phyloP scores from a whole-genome alignment of 148 eudicot species.

The Beta vulgaris region DNA sequence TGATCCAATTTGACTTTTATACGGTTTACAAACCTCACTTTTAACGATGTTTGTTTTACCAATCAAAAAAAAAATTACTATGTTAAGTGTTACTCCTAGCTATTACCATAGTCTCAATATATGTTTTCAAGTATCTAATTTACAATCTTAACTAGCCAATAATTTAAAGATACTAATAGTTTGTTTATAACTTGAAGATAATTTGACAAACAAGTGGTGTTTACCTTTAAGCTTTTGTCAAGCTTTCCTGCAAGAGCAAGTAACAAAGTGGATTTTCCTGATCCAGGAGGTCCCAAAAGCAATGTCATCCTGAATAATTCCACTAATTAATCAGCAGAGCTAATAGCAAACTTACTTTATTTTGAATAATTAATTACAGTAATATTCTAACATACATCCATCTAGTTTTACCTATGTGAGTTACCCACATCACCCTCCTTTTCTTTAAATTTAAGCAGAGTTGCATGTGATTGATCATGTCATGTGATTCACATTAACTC shows the following conservation, averaged over 20 bases:
- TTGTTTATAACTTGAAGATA: background rate
- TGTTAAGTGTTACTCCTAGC: too few species aligned
- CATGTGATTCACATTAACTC: background rate
- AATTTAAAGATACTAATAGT: background rate
- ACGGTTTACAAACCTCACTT: too few species aligned
- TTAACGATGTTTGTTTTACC: too few species aligned
- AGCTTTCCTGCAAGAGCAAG: conserved; percentile 86
- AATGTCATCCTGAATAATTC: conserved; percentile 67
- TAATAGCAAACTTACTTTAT: background rate
- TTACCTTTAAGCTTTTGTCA: conserved; percentile 63
- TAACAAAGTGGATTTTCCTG: conserved; percentile 83
- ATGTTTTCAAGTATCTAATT: too few species aligned
- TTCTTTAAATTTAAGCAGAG: background rate
- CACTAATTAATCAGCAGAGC: background rate
- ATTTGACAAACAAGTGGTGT: background rate
- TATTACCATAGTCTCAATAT: too few species aligned
- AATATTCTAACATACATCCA: too few species aligned
- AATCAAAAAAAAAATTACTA: too few species aligned
- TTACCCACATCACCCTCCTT: background rate
- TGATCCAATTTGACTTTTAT: too few species aligned
- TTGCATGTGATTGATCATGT: too few species aligned
- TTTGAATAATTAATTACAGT: too few species aligned
- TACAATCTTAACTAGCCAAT: too few species aligned
- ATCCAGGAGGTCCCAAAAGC: conserved; percentile 90
- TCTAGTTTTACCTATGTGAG: too few species aligned